A percentile compares a stretch with the other conserved stretches of the same genome.
Conservation (phyloP, 2,329 filamentous ascomycete genomes). For the Xylariaceae sp. region DNA sequence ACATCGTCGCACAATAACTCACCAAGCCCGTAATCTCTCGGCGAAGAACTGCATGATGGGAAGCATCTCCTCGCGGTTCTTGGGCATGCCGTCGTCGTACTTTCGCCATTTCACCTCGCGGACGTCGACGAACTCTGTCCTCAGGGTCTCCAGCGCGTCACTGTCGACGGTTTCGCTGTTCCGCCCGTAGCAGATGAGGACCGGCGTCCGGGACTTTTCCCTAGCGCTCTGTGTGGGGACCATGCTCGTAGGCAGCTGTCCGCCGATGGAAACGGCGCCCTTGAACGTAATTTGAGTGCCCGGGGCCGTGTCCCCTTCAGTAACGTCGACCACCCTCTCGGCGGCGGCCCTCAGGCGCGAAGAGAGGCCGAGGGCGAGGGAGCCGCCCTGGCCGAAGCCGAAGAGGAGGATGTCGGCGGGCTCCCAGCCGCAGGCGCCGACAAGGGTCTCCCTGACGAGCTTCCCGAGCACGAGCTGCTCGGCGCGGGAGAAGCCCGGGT, state of each 20-base stretch:
- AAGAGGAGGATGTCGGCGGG: conserved; percentile 56
- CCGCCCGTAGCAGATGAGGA: conserved; percentile 55
- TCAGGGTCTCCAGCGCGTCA: conserved; percentile 58
- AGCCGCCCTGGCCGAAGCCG: conserved; percentile 63
- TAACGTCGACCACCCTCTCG: conserved; percentile 33
- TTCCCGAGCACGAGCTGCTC: conserved; percentile 41
- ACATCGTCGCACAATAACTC: too few species aligned
- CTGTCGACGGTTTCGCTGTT: conserved; percentile 46
- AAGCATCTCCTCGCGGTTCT: conserved; percentile 75
- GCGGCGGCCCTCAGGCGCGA: conserved; percentile 36
- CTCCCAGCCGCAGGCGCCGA: conserved; percentile 55
- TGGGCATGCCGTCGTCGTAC: conserved; percentile 75
- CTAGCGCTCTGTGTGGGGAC: conserved; percentile 39
- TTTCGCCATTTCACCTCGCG: conserved; percentile 65
- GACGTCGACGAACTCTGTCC: conserved; percentile 60
- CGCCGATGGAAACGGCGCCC: conserved; percentile 61
- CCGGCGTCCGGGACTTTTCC: conserved; percentile 56
- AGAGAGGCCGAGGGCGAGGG: conserved; percentile 53
- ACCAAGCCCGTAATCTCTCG: conserved; percentile 46
- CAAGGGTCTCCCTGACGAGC: conserved; percentile 46
- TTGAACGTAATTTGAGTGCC: conserved; percentile 37
- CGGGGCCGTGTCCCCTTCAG: conserved; percentile 6
- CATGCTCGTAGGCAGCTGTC: conserved; percentile 49
- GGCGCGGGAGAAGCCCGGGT: conserved; percentile 55
- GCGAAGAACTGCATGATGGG: conserved; percentile 84